Evolutionary conservation across 768 basidiomycete genomes (phyloP).

Genomic region (Guyanaporus albipodus): DNA sequence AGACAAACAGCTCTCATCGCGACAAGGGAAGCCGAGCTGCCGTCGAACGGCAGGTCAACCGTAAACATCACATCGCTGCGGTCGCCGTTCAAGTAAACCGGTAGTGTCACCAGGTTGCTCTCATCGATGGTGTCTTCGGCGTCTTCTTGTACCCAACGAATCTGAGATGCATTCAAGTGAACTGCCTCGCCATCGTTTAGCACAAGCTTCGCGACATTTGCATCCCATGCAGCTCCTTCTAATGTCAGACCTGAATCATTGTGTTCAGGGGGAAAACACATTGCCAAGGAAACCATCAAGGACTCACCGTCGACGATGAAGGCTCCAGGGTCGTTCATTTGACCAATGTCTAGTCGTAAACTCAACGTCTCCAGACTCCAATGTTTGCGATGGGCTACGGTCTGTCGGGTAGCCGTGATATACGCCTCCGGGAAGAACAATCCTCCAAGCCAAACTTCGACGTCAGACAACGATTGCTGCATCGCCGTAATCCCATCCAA

Average conservation of each 20-base stretch:
- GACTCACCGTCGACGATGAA: constrained; percentile 85
- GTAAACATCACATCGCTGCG: constrained; percentile 90
- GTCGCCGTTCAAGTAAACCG: constrained; percentile 89
- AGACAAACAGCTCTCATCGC: constrained; percentile 89
- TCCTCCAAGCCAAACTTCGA: constrained; percentile 90
- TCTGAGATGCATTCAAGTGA: constrained; percentile 73
- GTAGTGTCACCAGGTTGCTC: constrained; percentile 64
- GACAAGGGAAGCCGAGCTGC: constrained; percentile 60
- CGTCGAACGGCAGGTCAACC: constrained; percentile 77
- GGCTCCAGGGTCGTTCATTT: constrained; percentile 69
- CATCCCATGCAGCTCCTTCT: constrained; percentile 78
- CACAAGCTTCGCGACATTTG: constrained; percentile 53
- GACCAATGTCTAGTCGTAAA: constrained; percentile 77
- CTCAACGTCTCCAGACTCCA: constrained; percentile 90
- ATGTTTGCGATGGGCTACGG: constrained; percentile 88
- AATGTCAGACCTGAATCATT: constrained; percentile 65
- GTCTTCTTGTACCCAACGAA: constrained; percentile 77
- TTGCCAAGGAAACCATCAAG: not conserved
- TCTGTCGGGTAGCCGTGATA: constrained; percentile 91
- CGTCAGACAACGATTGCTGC: constrained; percentile 56
- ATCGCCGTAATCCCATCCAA: constrained; percentile 59
- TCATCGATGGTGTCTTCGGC: constrained; percentile 30
- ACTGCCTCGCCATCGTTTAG: constrained; percentile 85
- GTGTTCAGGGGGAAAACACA: constrained; percentile 1
- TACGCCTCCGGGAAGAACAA: constrained; percentile 97